A percentile compares a stretch with the other conserved stretches of the same genome.
These are phyloP conservation scores for Crassisporium funariophilum DNA, from an alignment of 768 basidiomycete species.

Conservation along the genomic window DNA sequence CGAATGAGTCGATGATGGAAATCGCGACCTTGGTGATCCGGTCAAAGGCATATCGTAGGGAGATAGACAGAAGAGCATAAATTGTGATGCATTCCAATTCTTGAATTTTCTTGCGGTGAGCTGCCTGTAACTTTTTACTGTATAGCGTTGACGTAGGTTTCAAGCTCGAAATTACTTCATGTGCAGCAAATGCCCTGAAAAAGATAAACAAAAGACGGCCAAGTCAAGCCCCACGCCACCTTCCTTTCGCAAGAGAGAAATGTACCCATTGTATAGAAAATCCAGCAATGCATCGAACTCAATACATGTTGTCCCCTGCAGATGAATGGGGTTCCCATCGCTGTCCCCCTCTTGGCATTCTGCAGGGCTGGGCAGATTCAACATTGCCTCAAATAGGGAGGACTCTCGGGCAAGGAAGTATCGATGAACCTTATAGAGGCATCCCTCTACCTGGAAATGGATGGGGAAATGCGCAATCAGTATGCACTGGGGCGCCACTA, in stretches of 20 bases:
- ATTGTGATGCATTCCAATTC: no score
- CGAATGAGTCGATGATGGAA: background rate
- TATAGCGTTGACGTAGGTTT: background rate
- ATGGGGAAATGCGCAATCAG: no score
- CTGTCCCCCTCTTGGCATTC: slow-evolving; percentile 27
- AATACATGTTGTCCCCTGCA: slow-evolving; percentile 41
- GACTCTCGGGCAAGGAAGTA: slow-evolving; percentile 41
- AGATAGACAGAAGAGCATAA: background rate
- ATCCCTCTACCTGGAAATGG: slow-evolving; percentile 40
- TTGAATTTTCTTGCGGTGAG: no score
- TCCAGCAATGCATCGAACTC: slow-evolving; percentile 55
- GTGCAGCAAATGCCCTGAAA: background rate
- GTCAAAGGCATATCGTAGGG: background rate
- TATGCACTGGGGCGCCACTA: no score
- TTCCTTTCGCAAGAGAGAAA: slow-evolving; percentile 1
- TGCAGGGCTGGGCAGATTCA: slow-evolving; percentile 20
- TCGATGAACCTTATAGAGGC: slow-evolving; percentile 33
- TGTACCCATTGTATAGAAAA: slow-evolving; percentile 55
- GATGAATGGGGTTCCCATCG: slow-evolving; percentile 36
- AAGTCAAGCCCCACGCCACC: no score
- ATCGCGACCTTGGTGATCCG: background rate
- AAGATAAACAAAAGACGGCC: no score
- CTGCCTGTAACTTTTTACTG: no score
- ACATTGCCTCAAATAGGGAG: slow-evolving; percentile 24
- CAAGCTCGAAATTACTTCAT: background rate